A percentile compares a stretch with the other conserved stretches of the same genome.
Conservation (phyloP, 179 eudicot species). For the Heliamphora ciliata region DNA sequence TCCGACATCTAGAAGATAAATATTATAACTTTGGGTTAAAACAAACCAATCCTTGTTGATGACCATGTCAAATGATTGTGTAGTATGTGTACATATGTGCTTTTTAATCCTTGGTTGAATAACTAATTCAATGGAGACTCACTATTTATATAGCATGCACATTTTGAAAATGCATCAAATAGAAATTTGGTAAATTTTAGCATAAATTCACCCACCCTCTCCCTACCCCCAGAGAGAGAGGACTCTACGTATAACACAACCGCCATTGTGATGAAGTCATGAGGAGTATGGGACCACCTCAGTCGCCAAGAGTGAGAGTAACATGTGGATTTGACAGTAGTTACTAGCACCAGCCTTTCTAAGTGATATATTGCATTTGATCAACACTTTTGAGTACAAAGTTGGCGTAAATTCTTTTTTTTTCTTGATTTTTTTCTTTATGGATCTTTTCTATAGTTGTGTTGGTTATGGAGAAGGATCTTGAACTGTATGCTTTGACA, state of each 20-base stretch:
- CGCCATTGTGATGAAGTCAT: background rate
- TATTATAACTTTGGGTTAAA: background rate
- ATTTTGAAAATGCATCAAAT: background rate
- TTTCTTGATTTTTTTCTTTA: too few species aligned
- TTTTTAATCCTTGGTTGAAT: background rate
- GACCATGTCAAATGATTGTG: background rate
- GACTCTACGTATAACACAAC: background rate
- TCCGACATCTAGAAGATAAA: background rate
- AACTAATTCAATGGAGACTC: background rate
- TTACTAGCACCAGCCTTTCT: background rate
- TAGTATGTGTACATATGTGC: background rate
- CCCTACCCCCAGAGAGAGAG: too few species aligned
- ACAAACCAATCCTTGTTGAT: background rate
- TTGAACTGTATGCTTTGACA: too few species aligned
- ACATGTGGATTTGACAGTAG: conserved; percentile 1
- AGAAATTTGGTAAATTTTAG: background rate
- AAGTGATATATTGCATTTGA: background rate
- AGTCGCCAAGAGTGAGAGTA: background rate
- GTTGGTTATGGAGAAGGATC: too few species aligned
- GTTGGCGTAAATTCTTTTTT: background rate
- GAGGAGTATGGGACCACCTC: background rate
- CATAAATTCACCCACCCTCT: too few species aligned
- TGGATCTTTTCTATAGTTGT: too few species aligned
- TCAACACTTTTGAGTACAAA: background rate
- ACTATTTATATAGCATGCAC: background rate